Evolutionary conservation across 805 yeast species (phyloP).

Genomic region (Barnettozyma wickerhamii): DNA sequence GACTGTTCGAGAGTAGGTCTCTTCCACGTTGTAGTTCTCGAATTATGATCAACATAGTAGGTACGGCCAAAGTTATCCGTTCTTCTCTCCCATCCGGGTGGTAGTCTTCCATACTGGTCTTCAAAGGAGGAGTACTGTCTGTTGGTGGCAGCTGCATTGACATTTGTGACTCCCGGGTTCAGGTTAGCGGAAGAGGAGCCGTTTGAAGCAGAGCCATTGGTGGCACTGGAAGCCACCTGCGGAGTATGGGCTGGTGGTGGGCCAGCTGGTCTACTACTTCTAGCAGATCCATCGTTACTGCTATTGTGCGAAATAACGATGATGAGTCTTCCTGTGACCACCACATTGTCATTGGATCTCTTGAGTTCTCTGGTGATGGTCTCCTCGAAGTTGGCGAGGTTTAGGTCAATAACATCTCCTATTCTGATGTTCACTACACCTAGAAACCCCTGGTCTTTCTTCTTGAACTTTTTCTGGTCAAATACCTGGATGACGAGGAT

Average conservation of each 20-base stretch:
- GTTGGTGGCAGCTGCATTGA: conserved; percentile 18
- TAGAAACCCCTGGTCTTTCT: conserved; percentile 96
- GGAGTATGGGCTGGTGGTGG: conserved; percentile 1
- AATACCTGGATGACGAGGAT: conserved; percentile 90
- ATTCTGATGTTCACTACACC: conserved; percentile 93
- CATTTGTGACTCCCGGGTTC: too few relatives aligned
- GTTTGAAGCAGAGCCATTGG: conserved; percentile 11
- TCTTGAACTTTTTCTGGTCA: conserved; percentile 95
- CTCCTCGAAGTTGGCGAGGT: conserved; percentile 50
- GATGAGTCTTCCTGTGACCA: conserved; percentile 90
- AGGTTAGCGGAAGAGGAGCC: too few relatives aligned
- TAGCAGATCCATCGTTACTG: conserved; percentile 16
- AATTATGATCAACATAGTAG: conserved; percentile 95
- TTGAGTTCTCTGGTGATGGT: conserved; percentile 91
- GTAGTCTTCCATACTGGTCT: conserved; percentile 93
- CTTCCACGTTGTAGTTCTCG: conserved; percentile 98
- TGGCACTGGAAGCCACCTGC: not conserved
- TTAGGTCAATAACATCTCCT: conserved; percentile 80
- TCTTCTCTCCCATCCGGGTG: conserved; percentile 99
- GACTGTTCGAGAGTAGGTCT: conserved; percentile 83
- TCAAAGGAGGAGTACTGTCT: conserved; percentile 90
- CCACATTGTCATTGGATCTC: conserved; percentile 84
- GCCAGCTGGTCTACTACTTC: conserved; percentile 22
- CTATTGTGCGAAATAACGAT: conserved; percentile 64
- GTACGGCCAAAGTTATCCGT: conserved; percentile 97